These are phyloP conservation scores for Nemophila menziesii DNA, from an alignment of 257 asterid genomes.

Conservation along the genomic window DNA sequence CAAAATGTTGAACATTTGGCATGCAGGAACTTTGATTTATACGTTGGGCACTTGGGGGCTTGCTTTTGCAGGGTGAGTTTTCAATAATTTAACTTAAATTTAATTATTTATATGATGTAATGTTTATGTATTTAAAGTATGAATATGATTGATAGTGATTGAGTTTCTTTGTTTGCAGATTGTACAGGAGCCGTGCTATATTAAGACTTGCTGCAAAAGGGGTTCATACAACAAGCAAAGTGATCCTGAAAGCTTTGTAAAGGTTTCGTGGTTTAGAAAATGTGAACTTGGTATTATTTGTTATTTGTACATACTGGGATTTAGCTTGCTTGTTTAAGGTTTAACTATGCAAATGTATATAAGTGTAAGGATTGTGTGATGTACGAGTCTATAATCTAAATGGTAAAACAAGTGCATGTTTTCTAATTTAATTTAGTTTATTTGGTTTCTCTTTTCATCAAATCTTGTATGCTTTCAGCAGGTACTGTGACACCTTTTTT, in stretches of 20 bases:
- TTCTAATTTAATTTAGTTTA: no score
- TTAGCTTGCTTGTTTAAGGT: no score
- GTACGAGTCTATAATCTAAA: no score
- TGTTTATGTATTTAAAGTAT: no score
- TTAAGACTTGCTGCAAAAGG: constrained; percentile 59
- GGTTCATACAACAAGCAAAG: constrained; percentile 52
- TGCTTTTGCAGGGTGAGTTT: constrained; percentile 67
- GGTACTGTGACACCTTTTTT: no score
- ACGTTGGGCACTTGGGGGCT: constrained; percentile 88
- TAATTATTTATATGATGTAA: constrained; percentile 1
- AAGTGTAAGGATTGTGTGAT: background rate
- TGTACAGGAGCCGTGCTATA: constrained; percentile 62
- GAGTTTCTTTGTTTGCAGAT: constrained; percentile 31
- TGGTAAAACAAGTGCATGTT: no score
- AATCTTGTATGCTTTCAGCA: no score
- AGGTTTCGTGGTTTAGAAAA: background rate
- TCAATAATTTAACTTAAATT: background rate
- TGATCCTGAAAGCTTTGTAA: constrained; percentile 40
- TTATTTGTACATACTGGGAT: background rate
- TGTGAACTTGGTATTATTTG: background rate
- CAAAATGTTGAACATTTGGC: constrained; percentile 67
- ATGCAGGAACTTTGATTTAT: constrained; percentile 67
- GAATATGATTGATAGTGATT: constrained; percentile 6
- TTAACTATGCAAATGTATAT: background rate
- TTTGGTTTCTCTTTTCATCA: no score